Conservation (phyloP, 1,284 basidiomycete genomes). For the Cryptococcus sp. region DNA sequence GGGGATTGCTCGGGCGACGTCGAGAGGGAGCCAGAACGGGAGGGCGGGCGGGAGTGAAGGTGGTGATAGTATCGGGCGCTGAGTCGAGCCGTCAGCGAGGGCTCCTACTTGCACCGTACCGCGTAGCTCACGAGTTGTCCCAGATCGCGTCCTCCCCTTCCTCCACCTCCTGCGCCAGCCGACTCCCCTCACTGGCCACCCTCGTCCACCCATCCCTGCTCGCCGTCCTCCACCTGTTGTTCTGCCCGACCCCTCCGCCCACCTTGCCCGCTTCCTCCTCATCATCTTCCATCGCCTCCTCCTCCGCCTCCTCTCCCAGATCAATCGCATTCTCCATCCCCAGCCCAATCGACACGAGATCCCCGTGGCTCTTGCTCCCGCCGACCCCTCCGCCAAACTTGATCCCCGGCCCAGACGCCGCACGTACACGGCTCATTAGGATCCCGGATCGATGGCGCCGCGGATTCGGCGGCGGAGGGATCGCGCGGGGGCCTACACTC, state of each 20-base stretch:
- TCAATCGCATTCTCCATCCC: conserved; percentile 6
- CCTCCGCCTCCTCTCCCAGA: conserved; percentile 9
- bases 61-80: conserved; percentile 50
- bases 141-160: conserved; percentile 25
- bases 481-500: conserved; percentile 3
- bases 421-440: conserved; percentile 36
- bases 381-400: conserved; percentile 13
- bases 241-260: neutral
- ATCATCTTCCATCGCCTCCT: conserved; percentile 3
- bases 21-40: conserved; percentile 29
- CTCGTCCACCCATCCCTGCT: conserved; percentile 20
- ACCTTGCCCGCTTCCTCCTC: conserved; percentile 11
- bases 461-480: conserved; percentile 42
- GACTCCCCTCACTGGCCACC: conserved; percentile 27
- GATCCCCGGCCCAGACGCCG: conserved; percentile 25
- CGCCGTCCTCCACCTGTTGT: conserved; percentile 1
- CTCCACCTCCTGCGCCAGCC: conserved; percentile 20
- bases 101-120: neutral
- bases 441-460: conserved; percentile 40
- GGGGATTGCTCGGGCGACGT: conserved; percentile 36
- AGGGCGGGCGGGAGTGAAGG: conserved; percentile 32
- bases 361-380: conserved; percentile 39
- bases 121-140: conserved; percentile 43
- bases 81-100: neutral
- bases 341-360: conserved; percentile 23